phyloP scores from a whole-genome alignment of 2,329 filamentous ascomycete species.

The Cladophialophora bantiana region DNA sequence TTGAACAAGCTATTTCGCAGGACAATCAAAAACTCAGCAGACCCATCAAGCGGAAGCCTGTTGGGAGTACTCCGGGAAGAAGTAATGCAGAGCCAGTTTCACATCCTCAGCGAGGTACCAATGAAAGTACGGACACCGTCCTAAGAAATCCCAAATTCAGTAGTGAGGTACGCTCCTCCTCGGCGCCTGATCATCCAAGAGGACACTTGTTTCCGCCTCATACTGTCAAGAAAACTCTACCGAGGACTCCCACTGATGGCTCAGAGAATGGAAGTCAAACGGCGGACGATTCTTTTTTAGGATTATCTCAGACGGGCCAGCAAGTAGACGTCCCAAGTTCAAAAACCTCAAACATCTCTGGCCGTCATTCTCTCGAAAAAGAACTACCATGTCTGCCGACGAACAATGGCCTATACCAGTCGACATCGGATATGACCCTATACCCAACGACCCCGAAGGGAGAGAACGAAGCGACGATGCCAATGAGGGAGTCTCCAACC shows the following conservation, averaged over 20 bases:
- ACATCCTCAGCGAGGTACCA: constrained; percentile 8
- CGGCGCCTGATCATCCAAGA: constrained; percentile 29
- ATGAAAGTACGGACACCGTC: constrained; percentile 36
- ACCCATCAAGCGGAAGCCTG: constrained; percentile 34
- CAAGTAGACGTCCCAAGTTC: constrained; percentile 23
- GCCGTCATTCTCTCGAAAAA: constrained; percentile 32
- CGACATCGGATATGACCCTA: constrained; percentile 21
- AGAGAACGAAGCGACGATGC: not conserved
- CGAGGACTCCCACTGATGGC: constrained; percentile 40
- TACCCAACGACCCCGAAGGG: not conserved
- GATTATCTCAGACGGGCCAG: constrained; percentile 20
- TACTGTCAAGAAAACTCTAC: constrained; percentile 47
- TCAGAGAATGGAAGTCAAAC: constrained; percentile 8
- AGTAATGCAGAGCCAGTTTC: not conserved
- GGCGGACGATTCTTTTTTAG: constrained; percentile 43
- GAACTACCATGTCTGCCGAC: constrained; percentile 40
- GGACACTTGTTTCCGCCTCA: constrained; percentile 2
- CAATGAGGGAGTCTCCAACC: not conserved
- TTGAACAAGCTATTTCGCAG: not conserved
- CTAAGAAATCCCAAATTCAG: constrained; percentile 34
- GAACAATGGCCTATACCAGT: constrained; percentile 40
- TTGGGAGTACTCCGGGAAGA: constrained; percentile 33
- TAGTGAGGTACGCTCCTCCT: constrained; percentile 23
- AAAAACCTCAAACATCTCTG: constrained; percentile 31
- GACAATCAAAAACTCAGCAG: constrained; percentile 5